Percentiles rank a stretch among this genome's conserved stretches.
These are phyloP conservation scores for Penicillium brevicompactum DNA, from an alignment of 2,329 filamentous ascomycete genomes.

Conservation along the genomic window DNA sequence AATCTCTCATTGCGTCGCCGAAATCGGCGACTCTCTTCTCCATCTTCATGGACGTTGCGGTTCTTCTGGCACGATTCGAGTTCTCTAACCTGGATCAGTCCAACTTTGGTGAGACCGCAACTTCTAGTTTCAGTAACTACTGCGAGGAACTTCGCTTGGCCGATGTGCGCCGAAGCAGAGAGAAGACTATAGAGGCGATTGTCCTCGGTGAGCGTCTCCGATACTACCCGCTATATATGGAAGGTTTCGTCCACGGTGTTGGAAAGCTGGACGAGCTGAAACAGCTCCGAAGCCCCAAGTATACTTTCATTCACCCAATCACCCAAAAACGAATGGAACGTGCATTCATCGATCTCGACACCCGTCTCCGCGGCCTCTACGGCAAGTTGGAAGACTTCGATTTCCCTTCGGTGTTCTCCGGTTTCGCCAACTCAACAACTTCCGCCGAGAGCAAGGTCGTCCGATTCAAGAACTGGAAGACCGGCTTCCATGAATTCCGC, in stretches of 20 bases:
- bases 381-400: conserved; percentile 82
- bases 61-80: conserved; percentile 58
- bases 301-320: conserved; percentile 66
- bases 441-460: conserved; percentile 74
- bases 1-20: conserved; percentile 62
- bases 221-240: conserved; percentile 79
- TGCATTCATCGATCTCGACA: conserved; percentile 76
- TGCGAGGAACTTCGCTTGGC: conserved; percentile 75
- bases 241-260: conserved; percentile 87
- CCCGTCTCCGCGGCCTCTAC: conserved; percentile 70
- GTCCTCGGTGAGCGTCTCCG: conserved; percentile 88
- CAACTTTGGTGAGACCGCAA: conserved; percentile 64
- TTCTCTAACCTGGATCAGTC: conserved; percentile 65
- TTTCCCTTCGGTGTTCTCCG: conserved; percentile 85
- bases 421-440: conserved; percentile 81
- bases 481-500: conserved; percentile 72
- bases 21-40: conserved; percentile 58
- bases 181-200: conserved; percentile 86
- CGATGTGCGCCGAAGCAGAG: conserved; percentile 78
- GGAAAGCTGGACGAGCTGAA: conserved; percentile 79
- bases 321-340: conserved; percentile 81
- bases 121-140: conserved; percentile 58
- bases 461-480: conserved; percentile 82
- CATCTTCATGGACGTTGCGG: conserved; percentile 63
- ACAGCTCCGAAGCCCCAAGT: conserved; percentile 69